Evolutionary conservation across 768 basidiomycete species (phyloP), one percentile per base, ranked within the genome.

Genomic region (Flagelloscypha sp.): DNA sequence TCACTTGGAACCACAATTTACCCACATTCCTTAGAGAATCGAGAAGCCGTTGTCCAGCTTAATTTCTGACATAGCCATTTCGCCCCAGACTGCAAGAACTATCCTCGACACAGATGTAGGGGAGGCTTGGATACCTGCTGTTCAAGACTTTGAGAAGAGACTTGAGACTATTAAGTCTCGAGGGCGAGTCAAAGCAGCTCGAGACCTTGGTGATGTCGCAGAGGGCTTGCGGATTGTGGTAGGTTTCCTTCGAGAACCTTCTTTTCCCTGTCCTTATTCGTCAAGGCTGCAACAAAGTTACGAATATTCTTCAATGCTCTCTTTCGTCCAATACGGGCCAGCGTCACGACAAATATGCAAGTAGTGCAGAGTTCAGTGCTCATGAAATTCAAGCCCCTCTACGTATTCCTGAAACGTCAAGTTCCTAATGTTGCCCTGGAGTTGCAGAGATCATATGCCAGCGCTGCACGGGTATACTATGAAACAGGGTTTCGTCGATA

Each of bases 401-500:
- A 79, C 48, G 70, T 72, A 1, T 99, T 98, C 53, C 66, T 99
- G 24, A 78, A 82, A 43, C 78, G 87, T 2, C 84, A 90, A 42
- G 84, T 84, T 5, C 70, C 80, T 7, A 68, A 68, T 22, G 84
- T 92, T 20, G 92, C 95, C 3, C 70, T 71, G 30, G 93, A 98
- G 55, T 63, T 99, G 16, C 89, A 90, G 53, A 68, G 88, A 34
- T 80, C 86, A 3, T 99, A 99, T 55, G 62, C 84, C 19, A 73
- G 73, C 22, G 76, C 84, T 18, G 83, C 86, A 10, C 77, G 92
- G 25, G 72, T 86, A 15, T 99, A 95, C 55, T 97, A 90, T 41
- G 95, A 99, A 60, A 98, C 95, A 15, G 88, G 84, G 1, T 93
- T 97, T 54, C 66, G 95, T 42, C 65, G 95, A 27, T 99, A 98